Evolutionary conservation across 345 rosid genomes (phyloP).

Genomic region (Gossypium australe): DNA sequence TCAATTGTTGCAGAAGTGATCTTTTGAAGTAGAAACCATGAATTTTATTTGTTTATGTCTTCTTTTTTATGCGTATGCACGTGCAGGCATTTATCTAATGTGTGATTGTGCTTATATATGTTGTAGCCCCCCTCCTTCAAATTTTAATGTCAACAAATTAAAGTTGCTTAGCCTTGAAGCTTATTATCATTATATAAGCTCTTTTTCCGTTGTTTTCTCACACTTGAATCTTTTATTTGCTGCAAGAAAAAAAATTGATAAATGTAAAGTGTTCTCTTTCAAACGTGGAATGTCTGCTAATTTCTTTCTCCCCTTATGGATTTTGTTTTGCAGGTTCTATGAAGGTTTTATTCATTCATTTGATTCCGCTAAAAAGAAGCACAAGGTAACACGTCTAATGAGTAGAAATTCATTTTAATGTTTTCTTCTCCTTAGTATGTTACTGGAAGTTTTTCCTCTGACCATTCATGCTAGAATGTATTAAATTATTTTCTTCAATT

Average conservation of each 20-base stretch:
- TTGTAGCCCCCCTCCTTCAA: not conserved
- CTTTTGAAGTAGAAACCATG: not conserved
- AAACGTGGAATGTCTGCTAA: not conserved
- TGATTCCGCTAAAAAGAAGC: constrained; percentile 59
- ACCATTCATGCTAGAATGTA: constrained; percentile 1
- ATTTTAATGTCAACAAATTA: not conserved
- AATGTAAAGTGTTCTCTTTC: not conserved
- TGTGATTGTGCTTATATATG: not conserved
- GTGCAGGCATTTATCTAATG: not conserved
- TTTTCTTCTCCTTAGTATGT: not conserved
- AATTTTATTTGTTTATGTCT: not conserved
- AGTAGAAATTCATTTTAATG: constrained; percentile 3
- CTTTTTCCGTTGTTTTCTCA: not conserved
- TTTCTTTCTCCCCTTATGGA: not conserved
- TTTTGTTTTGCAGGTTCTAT: constrained; percentile 49
- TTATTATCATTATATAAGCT: not conserved
- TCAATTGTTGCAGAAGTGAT: not conserved
- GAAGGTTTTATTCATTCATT: constrained; percentile 56
- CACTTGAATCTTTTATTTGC: not conserved
- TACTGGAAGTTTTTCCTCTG: constrained; percentile 2
- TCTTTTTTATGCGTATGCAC: not conserved
- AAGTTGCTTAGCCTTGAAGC: not conserved
- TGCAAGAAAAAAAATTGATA: not conserved
- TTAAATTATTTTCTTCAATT: not conserved
- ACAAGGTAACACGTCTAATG: constrained; percentile 47